These are phyloP conservation scores for Malus domestica DNA, from an alignment of 306 rosid species.

Conservation along the genomic window ASM211411v1 NC_041795.1:30631001-30631500, in stretches of 20 bases:
- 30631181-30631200: neutral
- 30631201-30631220: neutral
- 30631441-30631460: constrained; percentile 89
- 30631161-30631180: constrained; percentile 18
- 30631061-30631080: neutral
- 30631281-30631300: constrained; percentile 16
- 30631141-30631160: constrained; percentile 18
- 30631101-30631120: neutral
- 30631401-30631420: constrained; percentile 55
- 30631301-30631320: constrained; percentile 17
- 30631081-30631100: neutral
- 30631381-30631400: constrained; percentile 23
- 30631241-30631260: constrained; percentile 25
- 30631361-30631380: constrained; percentile 47
- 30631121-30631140: neutral
- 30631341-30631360: constrained; percentile 24
- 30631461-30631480: constrained; percentile 92
- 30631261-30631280: constrained; percentile 28
- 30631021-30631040: neutral
- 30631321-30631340: constrained; percentile 10
- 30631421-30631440: constrained; percentile 81
- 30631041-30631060: neutral
- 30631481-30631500: constrained; percentile 37
- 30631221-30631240: constrained; percentile 31
- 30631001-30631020: neutral